phyloP scores from a whole-genome alignment of 2,329 filamentous ascomycete species.

The Aspergillus latus region DNA sequence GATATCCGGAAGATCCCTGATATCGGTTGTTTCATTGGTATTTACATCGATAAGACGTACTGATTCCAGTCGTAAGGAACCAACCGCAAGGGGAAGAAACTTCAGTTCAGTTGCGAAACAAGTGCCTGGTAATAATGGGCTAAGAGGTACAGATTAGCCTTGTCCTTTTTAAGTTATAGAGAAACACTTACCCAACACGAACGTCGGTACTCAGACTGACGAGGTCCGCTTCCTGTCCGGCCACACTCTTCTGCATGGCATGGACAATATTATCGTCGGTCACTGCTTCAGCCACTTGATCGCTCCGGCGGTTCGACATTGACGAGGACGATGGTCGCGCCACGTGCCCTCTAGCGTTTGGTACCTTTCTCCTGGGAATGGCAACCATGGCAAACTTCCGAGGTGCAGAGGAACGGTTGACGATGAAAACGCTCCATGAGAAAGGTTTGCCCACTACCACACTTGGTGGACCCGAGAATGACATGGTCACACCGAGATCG shows the following conservation, averaged over 20 bases:
- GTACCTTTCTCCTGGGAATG: constrained; percentile 50
- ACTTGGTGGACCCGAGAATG: constrained; percentile 53
- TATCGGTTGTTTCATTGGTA: constrained; percentile 56
- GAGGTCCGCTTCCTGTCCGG: constrained; percentile 52
- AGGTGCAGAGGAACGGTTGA: constrained; percentile 56
- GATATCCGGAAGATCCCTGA: constrained; percentile 58
- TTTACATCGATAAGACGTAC: constrained; percentile 57
- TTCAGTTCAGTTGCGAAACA: constrained; percentile 59
- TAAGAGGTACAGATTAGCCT: constrained; percentile 24
- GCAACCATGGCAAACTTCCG: constrained; percentile 57
- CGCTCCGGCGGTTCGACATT: constrained; percentile 32
- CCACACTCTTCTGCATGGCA: constrained; percentile 53
- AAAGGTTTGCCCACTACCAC: constrained; percentile 56
- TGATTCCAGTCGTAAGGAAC: constrained; percentile 53
- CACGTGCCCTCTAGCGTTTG: constrained; percentile 43
- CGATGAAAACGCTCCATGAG: constrained; percentile 57
- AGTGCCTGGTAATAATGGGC: constrained; percentile 54
- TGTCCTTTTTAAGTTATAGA: constrained; percentile 1
- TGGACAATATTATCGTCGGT: constrained; percentile 58
- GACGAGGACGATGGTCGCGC: constrained; percentile 50
- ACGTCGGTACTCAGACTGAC: constrained; percentile 59
- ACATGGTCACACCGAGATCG: constrained; percentile 54
- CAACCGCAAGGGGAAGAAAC: constrained; percentile 53
- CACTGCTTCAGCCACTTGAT: constrained; percentile 52
- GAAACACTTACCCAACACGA: constrained; percentile 53